A percentile compares a stretch with the other conserved stretches of the same genome.
phyloP scores from a whole-genome alignment of 805 yeast genomes.

The Lachancea mirantina region DNA sequence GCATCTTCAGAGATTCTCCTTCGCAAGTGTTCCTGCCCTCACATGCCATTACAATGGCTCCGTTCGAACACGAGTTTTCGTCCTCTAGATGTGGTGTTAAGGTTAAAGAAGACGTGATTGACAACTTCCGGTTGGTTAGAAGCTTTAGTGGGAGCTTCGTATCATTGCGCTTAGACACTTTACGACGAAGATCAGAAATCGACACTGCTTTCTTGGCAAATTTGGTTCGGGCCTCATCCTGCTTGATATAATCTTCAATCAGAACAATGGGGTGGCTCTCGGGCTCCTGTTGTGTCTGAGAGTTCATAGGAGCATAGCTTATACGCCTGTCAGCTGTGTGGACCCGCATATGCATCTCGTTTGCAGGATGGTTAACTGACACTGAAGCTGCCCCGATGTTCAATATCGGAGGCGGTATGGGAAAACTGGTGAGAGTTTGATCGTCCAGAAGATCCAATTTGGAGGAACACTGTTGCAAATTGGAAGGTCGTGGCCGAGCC shows the following conservation, averaged over 20 bases:
- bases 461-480: conserved; percentile 20
- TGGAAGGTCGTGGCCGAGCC: conserved; percentile 25
- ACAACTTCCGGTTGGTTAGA: conserved; percentile 7
- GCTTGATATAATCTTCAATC: conserved; percentile 27
- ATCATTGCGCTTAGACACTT: conserved; percentile 15
- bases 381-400: not conserved
- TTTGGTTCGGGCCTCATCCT: conserved; percentile 3
- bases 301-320: conserved; percentile 8
- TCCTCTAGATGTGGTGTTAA: conserved; percentile 7
- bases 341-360: conserved; percentile 10
- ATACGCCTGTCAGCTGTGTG: conserved; percentile 10
- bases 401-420: conserved; percentile 24
- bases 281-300: conserved; percentile 7
- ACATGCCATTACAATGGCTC: conserved; percentile 5
- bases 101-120: conserved; percentile 7
- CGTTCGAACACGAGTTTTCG: conserved; percentile 5
- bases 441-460: conserved; percentile 28
- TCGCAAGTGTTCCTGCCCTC: too few relatives aligned
- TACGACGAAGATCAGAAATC: conserved; percentile 23
- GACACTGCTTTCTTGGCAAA: conserved; percentile 21
- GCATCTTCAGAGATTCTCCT: conserved; percentile 1
- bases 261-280: conserved; percentile 21
- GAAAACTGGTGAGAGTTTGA: conserved; percentile 24
- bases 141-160: conserved; percentile 22
- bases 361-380: conserved; percentile 4